Evolutionary conservation across 2,329 filamentous ascomycete species (phyloP), one percentile per base, ranked within the genome.

Genomic region (Claviceps monticola): DNA sequence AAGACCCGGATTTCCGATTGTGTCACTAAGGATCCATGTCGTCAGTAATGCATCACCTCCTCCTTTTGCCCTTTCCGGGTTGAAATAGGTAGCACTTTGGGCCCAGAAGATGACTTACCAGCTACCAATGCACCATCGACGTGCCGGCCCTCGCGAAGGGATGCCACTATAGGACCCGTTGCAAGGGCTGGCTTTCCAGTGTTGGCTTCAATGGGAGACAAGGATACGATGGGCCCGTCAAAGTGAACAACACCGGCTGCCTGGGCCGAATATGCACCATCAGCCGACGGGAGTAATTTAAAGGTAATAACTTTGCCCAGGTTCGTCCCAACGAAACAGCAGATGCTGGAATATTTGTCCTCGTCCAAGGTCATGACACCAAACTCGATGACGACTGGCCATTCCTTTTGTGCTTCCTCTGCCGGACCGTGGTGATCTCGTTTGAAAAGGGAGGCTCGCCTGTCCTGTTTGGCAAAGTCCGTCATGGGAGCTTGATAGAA

Each of bases 341-440:
- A 81, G 52, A 98, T 95, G 61, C 89, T 96, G 1, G 93, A 97
- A 64, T 95, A 98, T 57, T 88, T 82, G 62, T 97, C 91, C n/a
- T 84, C 86, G 44, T 97, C 93, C 4, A 96, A 71, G 3, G 86
- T 94, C 82, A 98, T 84, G 46, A 95, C 88, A 50, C 88, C 88
- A 69, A 97, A 98, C 62, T 96, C 88, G 29, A 97, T 81, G 34
- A 73, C 76, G 0, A 88, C 88, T 0, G 88, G 82, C 78, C 83
- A 94, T 61, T 96, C 90, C 47, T 74, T 75, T 3, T 60, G 56
- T 1, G 71, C 63, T 4, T 71, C 65, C 5, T 74, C 65, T 29
- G 54, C 53, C 23, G 62, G 54, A 49, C 54, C 51, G n/a, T 56
- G 54, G 49, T 67, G 64, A 3, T 55, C 53, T 42, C 63, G 53